Conservation (phyloP, 139 green algal species). For the Auxenochlorella pyrenoidosa region DNA sequence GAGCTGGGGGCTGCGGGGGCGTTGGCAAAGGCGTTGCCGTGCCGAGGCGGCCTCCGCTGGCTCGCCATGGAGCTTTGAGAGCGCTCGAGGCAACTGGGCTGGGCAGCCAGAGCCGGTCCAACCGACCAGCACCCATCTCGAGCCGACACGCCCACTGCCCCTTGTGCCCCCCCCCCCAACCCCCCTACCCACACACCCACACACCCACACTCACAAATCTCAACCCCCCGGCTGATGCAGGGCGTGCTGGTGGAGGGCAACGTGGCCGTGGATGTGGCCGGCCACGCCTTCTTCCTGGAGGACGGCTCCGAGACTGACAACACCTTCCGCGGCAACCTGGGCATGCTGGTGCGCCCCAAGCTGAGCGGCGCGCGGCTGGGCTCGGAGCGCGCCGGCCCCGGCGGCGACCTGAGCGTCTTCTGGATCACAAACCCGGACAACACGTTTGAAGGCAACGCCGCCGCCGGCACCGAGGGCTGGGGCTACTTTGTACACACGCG, state of each 20-base stretch:
- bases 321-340: conserved; percentile 5
- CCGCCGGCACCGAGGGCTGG: conserved; percentile 16
- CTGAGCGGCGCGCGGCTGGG: not conserved
- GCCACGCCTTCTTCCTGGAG: conserved; percentile 18
- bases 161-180: too few species aligned
- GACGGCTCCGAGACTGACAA: not conserved
- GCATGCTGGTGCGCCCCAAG: conserved; percentile 19
- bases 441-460: conserved; percentile 3
- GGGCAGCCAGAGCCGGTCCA: too few species aligned
- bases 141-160: too few species aligned
- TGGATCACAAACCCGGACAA: conserved; percentile 26
- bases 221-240: too few species aligned
- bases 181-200: too few species aligned
- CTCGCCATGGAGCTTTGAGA: too few species aligned
- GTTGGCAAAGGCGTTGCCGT: too few species aligned
- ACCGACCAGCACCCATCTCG: too few species aligned
- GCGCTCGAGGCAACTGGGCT: too few species aligned
- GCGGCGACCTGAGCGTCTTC: not conserved
- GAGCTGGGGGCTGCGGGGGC: too few species aligned
- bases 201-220: too few species aligned
- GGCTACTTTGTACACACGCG: conserved; percentile 15
- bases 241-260: conserved; percentile 10
- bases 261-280: not conserved
- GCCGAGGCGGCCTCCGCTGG: too few species aligned
- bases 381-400: not conserved